A percentile compares a stretch with the other conserved stretches of the same genome.
These are phyloP conservation scores for Candida ascalaphidarum DNA, from an alignment of 805 yeast genomes.

Conservation along the genomic window DNA sequence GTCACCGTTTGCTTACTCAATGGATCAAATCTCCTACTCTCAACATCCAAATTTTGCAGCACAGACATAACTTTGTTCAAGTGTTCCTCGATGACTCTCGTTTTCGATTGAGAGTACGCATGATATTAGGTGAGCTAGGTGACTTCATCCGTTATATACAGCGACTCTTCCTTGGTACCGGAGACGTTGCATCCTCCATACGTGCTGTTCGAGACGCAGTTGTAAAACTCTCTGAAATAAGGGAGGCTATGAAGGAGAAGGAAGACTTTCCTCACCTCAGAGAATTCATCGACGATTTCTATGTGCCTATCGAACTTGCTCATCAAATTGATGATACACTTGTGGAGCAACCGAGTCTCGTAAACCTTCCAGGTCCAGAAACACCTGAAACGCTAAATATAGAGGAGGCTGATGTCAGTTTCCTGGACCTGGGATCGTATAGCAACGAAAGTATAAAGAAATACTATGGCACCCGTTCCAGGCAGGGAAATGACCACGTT, in stretches of 20 bases:
- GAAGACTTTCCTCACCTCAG: constrained; percentile 12
- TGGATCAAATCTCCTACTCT: constrained; percentile 82
- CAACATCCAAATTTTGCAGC: constrained; percentile 43
- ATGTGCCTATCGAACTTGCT: constrained; percentile 34
- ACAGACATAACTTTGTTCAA: constrained; percentile 36
- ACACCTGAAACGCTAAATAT: too few species aligned
- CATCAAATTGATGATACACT: constrained; percentile 30
- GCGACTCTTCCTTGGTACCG: constrained; percentile 30
- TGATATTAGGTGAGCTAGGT: constrained; percentile 35
- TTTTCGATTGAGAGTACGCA: constrained; percentile 16
- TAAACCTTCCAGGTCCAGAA: too few species aligned
- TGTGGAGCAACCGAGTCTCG: too few species aligned
- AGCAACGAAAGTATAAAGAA: constrained; percentile 10
- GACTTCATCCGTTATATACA: constrained; percentile 58
- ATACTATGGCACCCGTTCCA: constrained; percentile 13
- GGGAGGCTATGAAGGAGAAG: constrained; percentile 11
- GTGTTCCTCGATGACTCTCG: constrained; percentile 16
- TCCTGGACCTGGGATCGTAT: constrained; percentile 9
- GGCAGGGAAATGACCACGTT: constrained; percentile 4
- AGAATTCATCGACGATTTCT: constrained; percentile 16
- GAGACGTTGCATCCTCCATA: too few species aligned
- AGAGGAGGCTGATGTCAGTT: constrained; percentile 25
- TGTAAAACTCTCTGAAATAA: constrained; percentile 12
- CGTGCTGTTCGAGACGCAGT: constrained; percentile 30
- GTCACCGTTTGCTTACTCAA: constrained; percentile 66